Conservation (phyloP, 2,329 filamentous ascomycete genomes). For the Pleurostoma richardsiae region DNA sequence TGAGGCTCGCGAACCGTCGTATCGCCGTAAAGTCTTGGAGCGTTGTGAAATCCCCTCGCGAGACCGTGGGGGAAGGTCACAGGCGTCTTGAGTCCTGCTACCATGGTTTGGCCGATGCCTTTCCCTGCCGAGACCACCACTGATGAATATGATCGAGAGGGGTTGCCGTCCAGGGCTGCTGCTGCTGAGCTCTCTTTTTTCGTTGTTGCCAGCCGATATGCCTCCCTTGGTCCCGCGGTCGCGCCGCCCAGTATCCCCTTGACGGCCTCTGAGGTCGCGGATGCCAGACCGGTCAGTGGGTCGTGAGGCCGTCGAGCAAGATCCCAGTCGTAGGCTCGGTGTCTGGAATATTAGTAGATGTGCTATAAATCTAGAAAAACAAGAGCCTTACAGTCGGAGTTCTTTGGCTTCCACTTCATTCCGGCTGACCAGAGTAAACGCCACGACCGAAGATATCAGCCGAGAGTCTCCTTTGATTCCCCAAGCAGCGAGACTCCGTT, state of each 20-base stretch:
- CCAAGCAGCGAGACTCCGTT: no score
- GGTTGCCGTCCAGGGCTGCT: neutral
- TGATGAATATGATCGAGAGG: neutral
- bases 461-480: no score
- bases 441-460: no score
- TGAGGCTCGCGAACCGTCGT: neutral
- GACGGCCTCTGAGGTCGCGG: neutral
- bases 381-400: no score
- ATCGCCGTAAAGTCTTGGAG: neutral
- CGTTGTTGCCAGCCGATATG: neutral
- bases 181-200: neutral
- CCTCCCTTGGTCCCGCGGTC: neutral
- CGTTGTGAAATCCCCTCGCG: neutral
- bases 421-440: no score
- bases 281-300: neutral
- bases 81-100: neutral
- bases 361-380: no score
- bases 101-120: neutral
- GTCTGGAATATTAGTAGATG: no score
- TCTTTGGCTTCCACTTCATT: no score
- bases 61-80: neutral
- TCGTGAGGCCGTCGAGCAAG: neutral
- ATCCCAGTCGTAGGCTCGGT: neutral
- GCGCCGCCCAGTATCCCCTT: neutral
- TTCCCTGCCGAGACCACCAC: neutral